Base-by-base conservation (phyloP, 2,329 filamentous ascomycete species). In the Aspergillus sergii region DNA sequence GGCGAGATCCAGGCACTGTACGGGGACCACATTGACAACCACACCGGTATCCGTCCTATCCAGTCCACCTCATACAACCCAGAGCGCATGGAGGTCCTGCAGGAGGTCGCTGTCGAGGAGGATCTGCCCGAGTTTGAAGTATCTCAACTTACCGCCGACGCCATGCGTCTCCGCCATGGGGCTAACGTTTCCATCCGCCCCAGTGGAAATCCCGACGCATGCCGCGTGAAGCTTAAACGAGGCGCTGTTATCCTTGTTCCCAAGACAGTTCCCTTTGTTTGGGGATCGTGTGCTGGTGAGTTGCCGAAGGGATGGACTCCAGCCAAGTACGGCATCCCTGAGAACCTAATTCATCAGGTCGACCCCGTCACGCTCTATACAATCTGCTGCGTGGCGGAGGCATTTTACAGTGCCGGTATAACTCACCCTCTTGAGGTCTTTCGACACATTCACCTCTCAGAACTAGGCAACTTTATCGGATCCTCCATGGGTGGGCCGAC, bases 231-330 rank as follows among this genome's bases (percentile, higher is more conserved):
- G 69, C 85, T 99, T 79, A 95, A 91, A 87, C 97, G 97, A 88
- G 94, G 94, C 59, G 95, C 96, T 34, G 93, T 91, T 36, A 88
- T 99, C 48, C 90, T 96, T 83, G 96, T 99, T 64, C 95, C 95
- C 72, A 99, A 99, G 86, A 95, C 95, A 41, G 88, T 99, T 59
- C 91, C 93, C 72, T 99, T 99, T 79, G 95, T 99, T 78, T 93
- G 95, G 69, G 91, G 12, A 30, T 99, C 34, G 95, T 99, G 64
- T 68, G 95, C 95, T 73, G 95, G 95, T 70, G 95, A 99, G 81
- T 91, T 99, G 67, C 95, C 95, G 1, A 97, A 94, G 30, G 95
- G 95, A 66, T 99, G 95, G 95, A 91, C 97, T 76, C 93, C 95
- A 41, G 96, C 95, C 84, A 90, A 90, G 70, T 99, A 99, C 73